Evolutionary conservation across 2,329 filamentous ascomycete species (phyloP), one percentile per base, ranked within the genome.

Genomic region (Teratosphaeria viscida): DNA sequence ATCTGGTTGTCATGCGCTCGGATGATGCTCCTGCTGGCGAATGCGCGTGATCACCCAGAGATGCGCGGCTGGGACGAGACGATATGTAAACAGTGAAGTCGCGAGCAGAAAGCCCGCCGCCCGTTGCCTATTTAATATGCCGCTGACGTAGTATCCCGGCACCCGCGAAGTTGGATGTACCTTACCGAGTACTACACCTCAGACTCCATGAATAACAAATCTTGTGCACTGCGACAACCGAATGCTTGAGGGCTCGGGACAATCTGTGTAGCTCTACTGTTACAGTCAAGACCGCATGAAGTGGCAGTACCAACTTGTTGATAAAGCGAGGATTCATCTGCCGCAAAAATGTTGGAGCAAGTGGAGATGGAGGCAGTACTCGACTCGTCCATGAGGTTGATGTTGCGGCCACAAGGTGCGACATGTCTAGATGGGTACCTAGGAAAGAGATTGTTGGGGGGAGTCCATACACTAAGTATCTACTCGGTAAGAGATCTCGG

Each of bases 301-400:
- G 53, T 56, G 62, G 63, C 64, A 59, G 61, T 60, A 59, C 59
- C 64, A 63, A 71, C 70, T 66, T 67, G 70, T 72, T 72, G 70
- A 64, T 64, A 61, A 59, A 60, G 61, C 10, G 59, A 56, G 52
- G 35, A 60, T 58, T 26, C 58, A 59, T 71, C 64, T 72, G 53
- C 66, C 68, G 70, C 70, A 64, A 52, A 52, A 61, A 64, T 62
- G 61, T 65, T 61, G 64, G 62, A 67, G 61, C 59, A 23, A 55
- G 59, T 61, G 52, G 63, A 60, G 62, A 66, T 67, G 54, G 62
- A 61, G 52, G 34, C 52, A 61, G 37, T 43, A 43, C 37, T 43
- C 37, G 37, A 43, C 37, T 43, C 12, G 52, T 53, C 52, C 52
- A 27, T 32, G 52, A 53, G 23, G 32, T 32, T 34, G 26, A 55